Conservation (phyloP, 169 alveolate species). For the Cryptosporidium xiaoi region DNA sequence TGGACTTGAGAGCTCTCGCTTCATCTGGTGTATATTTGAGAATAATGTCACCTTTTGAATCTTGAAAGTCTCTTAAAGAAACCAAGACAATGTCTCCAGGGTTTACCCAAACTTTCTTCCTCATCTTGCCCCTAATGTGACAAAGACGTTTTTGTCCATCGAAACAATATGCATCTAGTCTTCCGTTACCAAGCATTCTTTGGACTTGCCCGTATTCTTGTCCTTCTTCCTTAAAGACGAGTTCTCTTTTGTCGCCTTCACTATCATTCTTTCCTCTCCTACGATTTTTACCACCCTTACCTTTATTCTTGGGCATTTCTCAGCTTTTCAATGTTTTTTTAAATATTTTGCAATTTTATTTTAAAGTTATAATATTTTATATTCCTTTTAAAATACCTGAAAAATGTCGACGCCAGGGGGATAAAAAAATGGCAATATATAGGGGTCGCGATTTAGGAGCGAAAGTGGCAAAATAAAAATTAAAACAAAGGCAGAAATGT, state of each 20-base stretch:
- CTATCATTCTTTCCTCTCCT: slow-evolving; percentile 96
- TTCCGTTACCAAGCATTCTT: slow-evolving; percentile 98
- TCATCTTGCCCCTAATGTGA: slow-evolving; percentile 96
- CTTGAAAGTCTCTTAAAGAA: slow-evolving; percentile 97
- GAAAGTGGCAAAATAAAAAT: not conserved
- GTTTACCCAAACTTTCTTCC: slow-evolving; percentile 98
- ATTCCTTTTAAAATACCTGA: not conserved
- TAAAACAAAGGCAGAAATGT: slow-evolving; percentile 39
- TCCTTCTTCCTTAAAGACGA: slow-evolving; percentile 95
- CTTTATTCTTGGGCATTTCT: slow-evolving; percentile 91
- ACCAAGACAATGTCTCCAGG: slow-evolving; percentile 95
- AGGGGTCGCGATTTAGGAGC: slow-evolving; percentile 70
- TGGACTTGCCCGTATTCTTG: slow-evolving; percentile 96
- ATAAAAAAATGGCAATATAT: slow-evolving; percentile 16
- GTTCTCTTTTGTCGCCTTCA: slow-evolving; percentile 94
- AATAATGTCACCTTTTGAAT: slow-evolving; percentile 98
- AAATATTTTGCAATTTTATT: not conserved
- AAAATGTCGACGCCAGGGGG: slow-evolving; percentile 52
- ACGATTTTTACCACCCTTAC: slow-evolving; percentile 98
- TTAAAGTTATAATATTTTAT: not conserved
- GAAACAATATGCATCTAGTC: slow-evolving; percentile 96
- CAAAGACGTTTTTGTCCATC: slow-evolving; percentile 97
- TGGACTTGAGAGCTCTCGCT: slow-evolving; percentile 94
- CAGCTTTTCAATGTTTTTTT: not conserved
- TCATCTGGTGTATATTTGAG: slow-evolving; percentile 98